phyloP scores from a whole-genome alignment of 2,329 filamentous ascomycete species.

The Cytospora piceae region DNA sequence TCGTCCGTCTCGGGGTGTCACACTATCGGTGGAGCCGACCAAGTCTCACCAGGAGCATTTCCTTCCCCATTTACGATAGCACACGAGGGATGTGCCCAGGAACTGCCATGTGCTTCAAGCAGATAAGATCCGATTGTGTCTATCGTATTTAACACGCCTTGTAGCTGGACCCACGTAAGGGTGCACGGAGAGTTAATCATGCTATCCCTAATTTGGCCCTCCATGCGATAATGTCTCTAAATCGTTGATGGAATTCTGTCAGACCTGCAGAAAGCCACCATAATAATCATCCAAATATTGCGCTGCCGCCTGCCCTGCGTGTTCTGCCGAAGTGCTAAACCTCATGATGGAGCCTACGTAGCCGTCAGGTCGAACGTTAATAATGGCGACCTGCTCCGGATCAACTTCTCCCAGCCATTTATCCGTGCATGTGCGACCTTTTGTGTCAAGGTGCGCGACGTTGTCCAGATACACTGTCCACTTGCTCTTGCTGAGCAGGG shows the following conservation, averaged over 20 bases:
- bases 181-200: neutral
- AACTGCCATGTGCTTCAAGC: neutral
- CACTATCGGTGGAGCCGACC: neutral
- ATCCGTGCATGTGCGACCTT: slow-evolving; percentile 58
- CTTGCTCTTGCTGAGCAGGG: slow-evolving; percentile 62
- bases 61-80: slow-evolving; percentile 21
- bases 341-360: slow-evolving; percentile 68
- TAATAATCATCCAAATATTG: slow-evolving; percentile 59
- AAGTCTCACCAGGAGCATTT: neutral
- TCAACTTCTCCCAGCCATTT: slow-evolving; percentile 69
- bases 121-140: neutral
- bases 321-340: slow-evolving; percentile 49
- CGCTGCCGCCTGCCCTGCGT: slow-evolving; percentile 45
- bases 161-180: neutral
- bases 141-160: neutral
- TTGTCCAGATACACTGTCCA: slow-evolving; percentile 78
- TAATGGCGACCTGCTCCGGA: slow-evolving; percentile 61
- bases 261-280: slow-evolving; percentile 56
- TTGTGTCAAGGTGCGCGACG: slow-evolving; percentile 57
- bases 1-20: neutral
- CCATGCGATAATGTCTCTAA: slow-evolving; percentile 30
- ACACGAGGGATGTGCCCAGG: neutral
- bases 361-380: slow-evolving; percentile 73
- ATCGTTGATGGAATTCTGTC: slow-evolving; percentile 32
- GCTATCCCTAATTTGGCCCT: neutral